Evolutionary conservation across 257 asterid species (phyloP).

Genomic region (Dorcoceras hygrometricum): DNA sequence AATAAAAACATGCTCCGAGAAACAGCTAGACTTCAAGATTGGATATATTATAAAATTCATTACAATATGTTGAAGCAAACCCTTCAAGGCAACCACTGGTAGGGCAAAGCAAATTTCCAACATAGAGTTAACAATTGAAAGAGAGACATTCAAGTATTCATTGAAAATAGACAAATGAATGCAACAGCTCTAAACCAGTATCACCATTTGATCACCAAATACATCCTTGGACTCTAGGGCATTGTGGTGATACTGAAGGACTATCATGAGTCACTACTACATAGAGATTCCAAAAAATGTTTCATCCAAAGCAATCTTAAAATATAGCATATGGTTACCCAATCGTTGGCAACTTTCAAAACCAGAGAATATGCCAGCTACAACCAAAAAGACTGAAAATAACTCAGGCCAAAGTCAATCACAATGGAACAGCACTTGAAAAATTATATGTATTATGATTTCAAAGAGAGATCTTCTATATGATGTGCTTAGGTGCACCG

Average conservation of each 20-base stretch:
- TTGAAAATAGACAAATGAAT: slow-evolving; percentile 20
- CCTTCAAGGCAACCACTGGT: slow-evolving; percentile 15
- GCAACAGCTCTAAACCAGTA: slow-evolving; percentile 2
- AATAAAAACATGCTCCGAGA: slow-evolving; percentile 6
- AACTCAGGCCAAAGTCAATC: slow-evolving; percentile 18
- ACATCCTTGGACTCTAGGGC: slow-evolving; percentile 16
- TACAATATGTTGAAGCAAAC: slow-evolving; percentile 7
- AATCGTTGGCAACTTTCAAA: slow-evolving; percentile 10
- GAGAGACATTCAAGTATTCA: not conserved
- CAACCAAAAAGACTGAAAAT: slow-evolving; percentile 18
- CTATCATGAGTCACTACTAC: not conserved
- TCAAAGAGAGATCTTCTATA: not conserved
- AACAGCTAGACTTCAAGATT: slow-evolving; percentile 7
- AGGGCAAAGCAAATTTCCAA: slow-evolving; percentile 17
- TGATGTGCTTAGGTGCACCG: not conserved
- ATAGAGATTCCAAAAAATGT: slow-evolving; percentile 14
- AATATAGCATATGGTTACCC: not conserved
- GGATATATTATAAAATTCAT: slow-evolving; percentile 14
- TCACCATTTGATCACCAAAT: slow-evolving; percentile 6
- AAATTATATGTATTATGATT: not conserved
- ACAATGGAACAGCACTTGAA: slow-evolving; percentile 1
- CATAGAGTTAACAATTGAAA: slow-evolving; percentile 8
- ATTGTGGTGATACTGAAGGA: slow-evolving; percentile 3
- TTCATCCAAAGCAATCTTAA: slow-evolving; percentile 2
- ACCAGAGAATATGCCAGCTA: slow-evolving; percentile 11